Base-by-base conservation (phyloP, 1,139 yeast genomes). In the Geotrichum bryndzae region DNA sequence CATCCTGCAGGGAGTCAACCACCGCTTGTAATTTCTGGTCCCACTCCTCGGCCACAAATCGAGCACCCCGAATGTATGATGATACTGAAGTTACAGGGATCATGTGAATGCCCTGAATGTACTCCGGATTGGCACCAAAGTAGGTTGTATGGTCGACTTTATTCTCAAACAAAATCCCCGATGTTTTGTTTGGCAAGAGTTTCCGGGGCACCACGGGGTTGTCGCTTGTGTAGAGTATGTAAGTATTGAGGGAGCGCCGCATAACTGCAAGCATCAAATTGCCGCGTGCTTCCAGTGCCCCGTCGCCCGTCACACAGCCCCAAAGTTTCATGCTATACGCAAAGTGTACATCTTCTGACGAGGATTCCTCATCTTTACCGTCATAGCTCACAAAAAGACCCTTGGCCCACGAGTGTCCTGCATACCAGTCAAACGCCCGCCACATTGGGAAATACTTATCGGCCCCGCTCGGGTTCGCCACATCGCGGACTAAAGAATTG, bases 71-170 rank as follows among this genome's bases (percentile, higher is more conserved):
- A 53, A 91, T 81, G 65, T 82, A 85, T 0, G 95, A 85, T 22
- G 97, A 87, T 15, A 89, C 84, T 0, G 97, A 92, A 0, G 96
- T 90, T 57, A 90, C 79, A 25, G 99, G 96, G 64, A 94, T 80
- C 87, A 95, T 94, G 72, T 94, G 98, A 65, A 94, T 92, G 72
- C 97, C 97, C 70, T 92, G 98, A 60, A 92, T 91, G 73, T 88
- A 94, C 74, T 92, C 94, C 52, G 79, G 71, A 60, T 84, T 80
- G 68, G 80, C 80, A 3, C 97, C 97, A 70, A 91, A 91, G 76
- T 86, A 91, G 1, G 97, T 94, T 2, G 97, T 90, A 76, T 90
- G 96, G 68, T 90, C 96, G 64, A 90, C 76, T 77, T 94, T 92
- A 76, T 92, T 92, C 74, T 92, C 97, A 73, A 84, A 88, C 18